A percentile compares a stretch with the other conserved stretches of the same genome.
These are phyloP conservation scores for Exsudoporus frostii DNA, from an alignment of 768 basidiomycete genomes.

Conservation along the genomic window DNA sequence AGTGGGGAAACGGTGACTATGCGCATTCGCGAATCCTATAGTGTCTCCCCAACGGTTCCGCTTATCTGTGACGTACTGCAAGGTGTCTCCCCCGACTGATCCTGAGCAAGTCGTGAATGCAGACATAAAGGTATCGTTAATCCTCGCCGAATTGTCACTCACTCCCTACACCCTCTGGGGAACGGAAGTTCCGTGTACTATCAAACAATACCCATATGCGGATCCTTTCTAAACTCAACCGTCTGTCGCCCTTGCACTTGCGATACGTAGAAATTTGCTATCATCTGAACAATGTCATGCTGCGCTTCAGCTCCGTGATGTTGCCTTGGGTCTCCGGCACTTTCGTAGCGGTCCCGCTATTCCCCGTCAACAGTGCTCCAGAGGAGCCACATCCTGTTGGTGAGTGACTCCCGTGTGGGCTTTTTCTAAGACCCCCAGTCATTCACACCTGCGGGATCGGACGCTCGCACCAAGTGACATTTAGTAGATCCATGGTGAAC, in stretches of 20 bases:
- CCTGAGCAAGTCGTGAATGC: conserved; percentile 53
- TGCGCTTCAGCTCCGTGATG: conserved; percentile 66
- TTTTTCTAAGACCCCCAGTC: neutral
- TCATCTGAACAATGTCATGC: conserved; percentile 61
- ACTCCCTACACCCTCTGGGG: conserved; percentile 36
- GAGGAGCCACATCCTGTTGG: conserved; percentile 77
- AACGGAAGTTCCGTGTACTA: conserved; percentile 75
- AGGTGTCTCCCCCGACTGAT: conserved; percentile 42
- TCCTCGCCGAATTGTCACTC: neutral
- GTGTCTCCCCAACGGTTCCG: no score
- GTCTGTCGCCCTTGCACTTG: neutral
- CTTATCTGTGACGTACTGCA: neutral
- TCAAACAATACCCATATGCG: neutral
- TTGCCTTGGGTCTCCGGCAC: conserved; percentile 69
- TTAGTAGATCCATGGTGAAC: no score
- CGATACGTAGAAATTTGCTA: conserved; percentile 67
- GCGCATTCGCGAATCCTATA: no score
- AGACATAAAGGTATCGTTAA: conserved; percentile 53
- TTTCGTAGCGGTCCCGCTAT: conserved; percentile 76
- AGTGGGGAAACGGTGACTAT: no score
- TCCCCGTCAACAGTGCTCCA: conserved; percentile 64
- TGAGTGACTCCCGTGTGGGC: conserved; percentile 29
- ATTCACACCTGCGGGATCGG: no score
- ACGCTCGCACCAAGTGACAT: no score
- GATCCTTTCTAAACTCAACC: neutral